Evolutionary conservation across 1,284 basidiomycete species (phyloP), one percentile per base, ranked within the genome.

Genomic region (Ganoderma sp.): DNA sequence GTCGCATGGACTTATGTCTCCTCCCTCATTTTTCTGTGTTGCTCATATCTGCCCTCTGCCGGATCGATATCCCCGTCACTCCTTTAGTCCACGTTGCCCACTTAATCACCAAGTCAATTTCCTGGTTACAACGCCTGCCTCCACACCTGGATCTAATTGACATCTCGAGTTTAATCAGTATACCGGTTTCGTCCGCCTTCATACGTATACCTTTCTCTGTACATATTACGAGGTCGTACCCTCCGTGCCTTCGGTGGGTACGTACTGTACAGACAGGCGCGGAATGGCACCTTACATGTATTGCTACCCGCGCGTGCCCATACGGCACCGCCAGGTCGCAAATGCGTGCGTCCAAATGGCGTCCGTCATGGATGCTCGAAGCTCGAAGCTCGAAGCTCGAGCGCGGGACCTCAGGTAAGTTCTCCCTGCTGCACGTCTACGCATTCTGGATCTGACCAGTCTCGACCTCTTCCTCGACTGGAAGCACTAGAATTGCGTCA

Each of bases 271-370:
- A 52, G 32, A 19, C 32, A 19, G 54, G 54, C 34, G 37, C n/a
- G 56, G 34, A 58, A 58, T 58, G 17, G 56, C 56, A 39, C 39
- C 9, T 0, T 58, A 39, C 39, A 58, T 37, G 28, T n/a, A 56
- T 56, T 56, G 54, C 28, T 56, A 34, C 54, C 54, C 32, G 32
- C 56, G 28, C 56, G 56, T 58, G 34, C 56, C n/a, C 8, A 12
- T 32, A 1, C 17, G 52, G 7, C 32, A 19, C 7, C 52, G 52
- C n/a, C 34, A 10, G 32, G 37, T 37, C n/a, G 34, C 56, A 19
- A 39, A 58, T 7, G 37, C 37, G 8, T 17, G 42, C 34, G 39
- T 8, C 15, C 37, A 39, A n/a, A 32, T n/a, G 19, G 37, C 32
- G 32, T 58, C 32, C 17, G 19, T 58, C 32, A 28, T 58, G n/a